phyloP scores from a whole-genome alignment of 2,329 filamentous ascomycete genomes.

The Ilyonectria sp. region DNA sequence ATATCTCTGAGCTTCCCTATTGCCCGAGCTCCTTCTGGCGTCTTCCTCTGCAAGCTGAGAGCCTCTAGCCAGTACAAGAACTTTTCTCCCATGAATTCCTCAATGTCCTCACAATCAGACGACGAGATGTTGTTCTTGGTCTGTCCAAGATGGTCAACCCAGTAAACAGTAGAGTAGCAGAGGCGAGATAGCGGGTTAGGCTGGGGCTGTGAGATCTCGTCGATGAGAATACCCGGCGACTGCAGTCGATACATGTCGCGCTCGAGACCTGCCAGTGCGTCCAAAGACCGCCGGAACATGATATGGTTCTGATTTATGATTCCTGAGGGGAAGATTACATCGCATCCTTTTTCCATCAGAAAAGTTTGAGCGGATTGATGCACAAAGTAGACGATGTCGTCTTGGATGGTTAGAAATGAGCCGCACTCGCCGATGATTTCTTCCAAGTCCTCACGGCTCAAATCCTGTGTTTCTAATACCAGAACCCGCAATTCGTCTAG shows the following conservation, averaged over 20 bases:
- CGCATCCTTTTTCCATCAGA: conserved; percentile 47
- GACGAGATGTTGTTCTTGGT: neutral
- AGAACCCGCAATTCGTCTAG: conserved; percentile 53
- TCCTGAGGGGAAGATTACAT: conserved; percentile 51
- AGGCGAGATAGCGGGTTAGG: conserved; percentile 34
- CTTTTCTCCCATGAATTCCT: conserved; percentile 3
- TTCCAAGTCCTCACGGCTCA: conserved; percentile 36
- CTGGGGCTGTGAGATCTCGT: conserved; percentile 22
- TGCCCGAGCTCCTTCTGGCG: neutral
- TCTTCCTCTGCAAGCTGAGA: conserved; percentile 53
- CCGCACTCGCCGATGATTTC: conserved; percentile 54
- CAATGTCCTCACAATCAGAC: neutral
- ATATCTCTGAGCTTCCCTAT: neutral
- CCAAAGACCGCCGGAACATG: conserved; percentile 55
- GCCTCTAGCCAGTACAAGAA: conserved; percentile 61
- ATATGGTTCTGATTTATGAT: conserved; percentile 44
- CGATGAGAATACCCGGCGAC: conserved; percentile 24
- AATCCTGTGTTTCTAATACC: conserved; percentile 16
- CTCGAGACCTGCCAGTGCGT: conserved; percentile 46
- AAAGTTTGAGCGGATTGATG: conserved; percentile 62
- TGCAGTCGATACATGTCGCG: conserved; percentile 55
- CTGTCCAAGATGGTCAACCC: conserved; percentile 39
- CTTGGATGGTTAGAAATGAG: conserved; percentile 56
- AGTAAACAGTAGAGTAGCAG: conserved; percentile 43
- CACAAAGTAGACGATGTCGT: conserved; percentile 53